Percentiles rank a stretch among this genome's conserved stretches.
phyloP scores from a whole-genome alignment of 2,329 filamentous ascomycete species.

The Fusarium ambrosium region DNA sequence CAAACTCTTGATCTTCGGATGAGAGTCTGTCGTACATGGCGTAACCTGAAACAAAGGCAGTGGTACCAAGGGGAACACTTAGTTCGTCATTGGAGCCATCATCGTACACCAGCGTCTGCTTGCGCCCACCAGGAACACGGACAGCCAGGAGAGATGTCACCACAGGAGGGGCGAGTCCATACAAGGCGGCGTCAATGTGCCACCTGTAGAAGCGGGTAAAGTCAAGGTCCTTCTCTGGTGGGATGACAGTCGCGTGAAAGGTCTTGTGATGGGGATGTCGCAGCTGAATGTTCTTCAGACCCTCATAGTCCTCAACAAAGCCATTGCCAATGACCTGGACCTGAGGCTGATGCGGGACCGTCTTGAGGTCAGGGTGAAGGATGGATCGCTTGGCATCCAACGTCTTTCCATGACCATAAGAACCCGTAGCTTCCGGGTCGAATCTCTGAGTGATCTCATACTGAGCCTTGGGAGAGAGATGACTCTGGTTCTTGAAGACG shows the following conservation, averaged over 20 bases:
- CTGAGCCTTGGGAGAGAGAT: conserved; percentile 77
- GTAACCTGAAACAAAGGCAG: conserved; percentile 80
- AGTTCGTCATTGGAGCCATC: conserved; percentile 77
- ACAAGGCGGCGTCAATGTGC: conserved; percentile 85
- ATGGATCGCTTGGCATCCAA: conserved; percentile 74
- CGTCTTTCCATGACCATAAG: conserved; percentile 83
- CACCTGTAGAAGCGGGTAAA: conserved; percentile 77
- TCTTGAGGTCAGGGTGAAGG: conserved; percentile 84
- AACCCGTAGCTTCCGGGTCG: conserved; percentile 72
- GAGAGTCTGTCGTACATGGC: conserved; percentile 78
- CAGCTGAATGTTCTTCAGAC: conserved; percentile 75
- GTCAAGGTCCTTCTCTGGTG: conserved; percentile 63
- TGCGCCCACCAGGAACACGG: conserved; percentile 75
- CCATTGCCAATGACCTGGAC: conserved; percentile 84
- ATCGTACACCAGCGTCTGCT: conserved; percentile 79
- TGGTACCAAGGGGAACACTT: conserved; percentile 79
- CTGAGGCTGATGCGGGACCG: conserved; percentile 83
- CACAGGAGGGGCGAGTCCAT: conserved; percentile 79
- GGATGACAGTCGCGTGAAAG: conserved; percentile 77
- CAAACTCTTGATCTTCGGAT: conserved; percentile 76
- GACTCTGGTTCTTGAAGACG: conserved; percentile 76
- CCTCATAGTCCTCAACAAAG: conserved; percentile 76
- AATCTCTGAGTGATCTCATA: conserved; percentile 81
- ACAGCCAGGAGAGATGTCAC: conserved; percentile 82
- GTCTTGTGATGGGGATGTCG: conserved; percentile 83